Percentiles rank a stretch among this genome's conserved stretches.
Evolutionary conservation across 2,329 filamentous ascomycete species (phyloP).

Genomic region (Leptographium wingfieldii): DNA sequence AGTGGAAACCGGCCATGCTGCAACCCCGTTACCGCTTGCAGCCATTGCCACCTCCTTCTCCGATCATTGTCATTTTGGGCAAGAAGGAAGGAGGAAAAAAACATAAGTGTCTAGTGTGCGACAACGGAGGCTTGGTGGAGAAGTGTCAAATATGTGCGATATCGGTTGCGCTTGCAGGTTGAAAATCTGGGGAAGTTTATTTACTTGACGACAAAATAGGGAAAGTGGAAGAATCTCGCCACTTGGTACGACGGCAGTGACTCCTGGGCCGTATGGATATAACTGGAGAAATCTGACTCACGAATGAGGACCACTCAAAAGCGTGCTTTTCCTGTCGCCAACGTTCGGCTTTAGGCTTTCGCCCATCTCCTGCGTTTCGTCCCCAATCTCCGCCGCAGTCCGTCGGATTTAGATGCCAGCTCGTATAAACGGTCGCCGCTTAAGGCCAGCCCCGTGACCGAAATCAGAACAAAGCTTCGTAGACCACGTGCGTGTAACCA

Average conservation of each 20-base stretch:
- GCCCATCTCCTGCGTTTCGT: neutral
- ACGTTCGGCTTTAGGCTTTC: neutral
- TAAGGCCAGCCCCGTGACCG: neutral
- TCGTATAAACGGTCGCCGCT: neutral
- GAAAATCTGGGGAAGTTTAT: neutral
- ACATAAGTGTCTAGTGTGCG: neutral
- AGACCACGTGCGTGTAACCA: neutral
- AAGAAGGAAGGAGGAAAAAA: neutral
- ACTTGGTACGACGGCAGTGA: neutral
- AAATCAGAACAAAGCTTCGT: neutral
- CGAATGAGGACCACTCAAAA: neutral
- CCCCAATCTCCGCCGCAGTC: neutral
- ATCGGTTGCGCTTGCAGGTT: neutral
- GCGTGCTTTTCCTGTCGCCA: neutral
- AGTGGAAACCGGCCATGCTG: neutral
- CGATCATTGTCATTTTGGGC: neutral
- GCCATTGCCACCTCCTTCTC: neutral
- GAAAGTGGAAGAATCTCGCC: neutral
- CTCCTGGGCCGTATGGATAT: neutral
- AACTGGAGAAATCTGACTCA: neutral
- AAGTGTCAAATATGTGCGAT: neutral
- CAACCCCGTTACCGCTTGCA: neutral
- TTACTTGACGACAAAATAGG: neutral
- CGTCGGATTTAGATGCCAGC: neutral
- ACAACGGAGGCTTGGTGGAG: slow-evolving; percentile 1